Base-by-base conservation (phyloP, 345 rosid genomes). In the Raphanus raphanistrum region DNA sequence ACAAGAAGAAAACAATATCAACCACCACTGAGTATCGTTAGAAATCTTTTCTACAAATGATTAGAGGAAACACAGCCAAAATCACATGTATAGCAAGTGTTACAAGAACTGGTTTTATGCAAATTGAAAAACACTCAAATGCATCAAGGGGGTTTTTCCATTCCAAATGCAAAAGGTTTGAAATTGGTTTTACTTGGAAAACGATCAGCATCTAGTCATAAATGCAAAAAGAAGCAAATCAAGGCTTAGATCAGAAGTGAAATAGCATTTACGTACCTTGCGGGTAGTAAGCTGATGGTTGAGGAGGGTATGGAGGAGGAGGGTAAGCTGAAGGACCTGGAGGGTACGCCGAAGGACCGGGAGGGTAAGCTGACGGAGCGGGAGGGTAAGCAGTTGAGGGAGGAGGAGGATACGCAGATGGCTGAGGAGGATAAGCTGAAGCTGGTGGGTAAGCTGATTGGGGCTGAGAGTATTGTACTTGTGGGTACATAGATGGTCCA, bases 241-340 rank as follows among this genome's bases (percentile, higher is more conserved):
- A 48, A 48, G 13, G 17, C 17, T 48, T 48, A 48, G 54, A 48
- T 4, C 54, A 48, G 54, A 48, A 5, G 54, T 4, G 13, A 45
- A 48, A 48, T 16, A 48, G 54, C 6, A 15, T 32, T 21, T 6
- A 57, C 16, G 68, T 79, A 88, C 91, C 87, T 80, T 85, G 87
- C 73, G 88, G 89, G 78, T 85, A 80, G 70, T 78, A 84, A 25
- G 88, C 82, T 6, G 93, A 80, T 63, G 83, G 77, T 45, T 85
- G 86, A 5, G 79, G 84, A 41, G 80, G 71, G 36, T 81, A 69
- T 9, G 84, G 72, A 29, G 82, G 58, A 43, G 87, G 87, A 27
- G 88, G 86, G 80, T 84, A 86, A 58, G 81, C 82, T 2, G 86
- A 82, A 66, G 81, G 76, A 21, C 8, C 60, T 0, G 88, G 81